Conservation (phyloP, 2,329 filamentous ascomycete species). For the Clarireedia hainanense region DNA sequence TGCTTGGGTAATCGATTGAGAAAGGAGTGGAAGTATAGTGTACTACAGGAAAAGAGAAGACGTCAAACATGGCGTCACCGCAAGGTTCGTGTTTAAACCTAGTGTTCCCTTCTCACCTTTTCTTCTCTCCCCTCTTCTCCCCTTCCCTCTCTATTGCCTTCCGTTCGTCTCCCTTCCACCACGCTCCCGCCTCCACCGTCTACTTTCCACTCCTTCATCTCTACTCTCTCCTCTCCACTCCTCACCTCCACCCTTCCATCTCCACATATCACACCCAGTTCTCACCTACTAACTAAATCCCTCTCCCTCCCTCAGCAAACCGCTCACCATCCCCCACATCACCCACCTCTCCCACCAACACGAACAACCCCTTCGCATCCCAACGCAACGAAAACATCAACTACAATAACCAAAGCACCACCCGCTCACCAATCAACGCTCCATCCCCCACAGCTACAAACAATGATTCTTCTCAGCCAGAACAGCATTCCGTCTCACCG, state of each 20-base stretch:
- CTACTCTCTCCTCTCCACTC: background rate
- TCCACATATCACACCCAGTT: background rate
- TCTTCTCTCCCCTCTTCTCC: no score
- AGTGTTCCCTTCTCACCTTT: no score
- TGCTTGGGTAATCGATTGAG: no score
- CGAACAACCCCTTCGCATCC: slow-evolving; percentile 1
- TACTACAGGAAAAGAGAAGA: no score
- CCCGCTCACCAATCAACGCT: background rate
- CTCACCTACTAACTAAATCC: no score
- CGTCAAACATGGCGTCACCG: no score
- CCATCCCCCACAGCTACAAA: background rate
- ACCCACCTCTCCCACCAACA: background rate
- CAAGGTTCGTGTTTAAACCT: no score
- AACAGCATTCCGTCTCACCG: background rate
- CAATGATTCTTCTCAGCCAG: background rate
- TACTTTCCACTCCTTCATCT: background rate
- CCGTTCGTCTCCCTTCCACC: no score
- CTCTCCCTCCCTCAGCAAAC: background rate
- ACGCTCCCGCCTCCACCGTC: no score
- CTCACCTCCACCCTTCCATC: background rate
- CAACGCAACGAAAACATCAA: background rate
- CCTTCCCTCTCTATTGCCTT: no score
- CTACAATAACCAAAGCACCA: background rate
- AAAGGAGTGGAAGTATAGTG: no score
- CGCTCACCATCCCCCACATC: background rate